Base-by-base conservation (phyloP, 1,284 basidiomycete genomes). In the Sutorius eximius region DNA sequence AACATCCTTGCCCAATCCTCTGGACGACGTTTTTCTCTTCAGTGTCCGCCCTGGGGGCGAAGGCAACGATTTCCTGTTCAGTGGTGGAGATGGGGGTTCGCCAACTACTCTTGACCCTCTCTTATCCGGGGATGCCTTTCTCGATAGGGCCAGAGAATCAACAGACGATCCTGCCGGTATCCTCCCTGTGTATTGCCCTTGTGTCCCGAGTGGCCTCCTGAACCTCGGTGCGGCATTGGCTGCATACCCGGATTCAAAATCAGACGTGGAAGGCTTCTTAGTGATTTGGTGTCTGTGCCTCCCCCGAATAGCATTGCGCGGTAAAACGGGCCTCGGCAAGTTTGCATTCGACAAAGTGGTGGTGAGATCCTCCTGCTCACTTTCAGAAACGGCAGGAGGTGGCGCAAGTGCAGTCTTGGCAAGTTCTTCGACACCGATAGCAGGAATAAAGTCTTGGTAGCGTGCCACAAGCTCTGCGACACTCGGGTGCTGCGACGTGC, bases 171-270 rank as follows among this genome's bases (percentile, higher is more conserved):
- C 72, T 24, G 77, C 70, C 9, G 81, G 81, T 2, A 67, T 36
- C 30, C 74, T 85, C 16, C 81, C 78, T 40, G 86, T 80, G 40
- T 83, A 79, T 64, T 77, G 81, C 15, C 64, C 55, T 30, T 60
- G 51, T 61, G 64, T 50, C 43, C 73, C 71, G 5, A 75, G 46
- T 10, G 77, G 67, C 59, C 82, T 71, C 61, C 80, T 73, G 62
- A 70, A 58, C 58, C 80, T 78, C 2, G 89, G 87, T 4, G 87
- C 89, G 56, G 93, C 85, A 63, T 93, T 93, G n/a, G 86, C 88
- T 3, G 93, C 92, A 70, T 95, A 95, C 51, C 93, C 85, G 55
- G 89, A 82, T 70, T 95, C 93, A 45, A 91, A 92, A 68, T 95
- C 93, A 3, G 93, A 94, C 0, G 82, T 77, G 0, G 89, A 90